Conservation (phyloP, 2,329 filamentous ascomycete genomes). For the Leptographium procerum region DNA sequence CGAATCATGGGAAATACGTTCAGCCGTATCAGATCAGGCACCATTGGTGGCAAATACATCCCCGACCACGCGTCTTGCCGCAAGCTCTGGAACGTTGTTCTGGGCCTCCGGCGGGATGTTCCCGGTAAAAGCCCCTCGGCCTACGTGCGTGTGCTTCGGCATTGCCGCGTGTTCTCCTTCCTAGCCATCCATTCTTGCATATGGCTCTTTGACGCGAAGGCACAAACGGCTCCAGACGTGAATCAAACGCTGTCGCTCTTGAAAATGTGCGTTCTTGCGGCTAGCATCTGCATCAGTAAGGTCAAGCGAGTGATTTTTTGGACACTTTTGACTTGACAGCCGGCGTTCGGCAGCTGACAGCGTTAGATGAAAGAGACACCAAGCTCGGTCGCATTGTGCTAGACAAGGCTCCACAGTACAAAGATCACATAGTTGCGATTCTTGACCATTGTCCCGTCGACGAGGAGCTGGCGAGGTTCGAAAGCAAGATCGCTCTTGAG, state of each 20-base stretch:
- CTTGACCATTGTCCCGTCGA: constrained; percentile 17
- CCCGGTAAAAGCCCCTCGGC: constrained; percentile 8
- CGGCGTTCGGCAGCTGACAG: constrained; percentile 6
- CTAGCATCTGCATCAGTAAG: constrained; percentile 44
- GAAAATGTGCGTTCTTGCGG: constrained; percentile 18
- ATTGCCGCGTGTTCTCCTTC: constrained; percentile 48
- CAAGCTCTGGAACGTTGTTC: constrained; percentile 9
- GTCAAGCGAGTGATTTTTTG: not conserved
- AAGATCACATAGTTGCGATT: constrained; percentile 20
- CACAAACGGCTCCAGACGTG: not conserved
- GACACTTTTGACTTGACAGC: no score
- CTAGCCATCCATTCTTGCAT: constrained; percentile 44
- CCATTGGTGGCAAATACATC: not conserved
- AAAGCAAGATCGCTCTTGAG: constrained; percentile 23
- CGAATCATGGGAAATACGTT: not conserved
- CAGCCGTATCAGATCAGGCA: not conserved
- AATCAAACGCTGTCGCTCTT: constrained; percentile 1
- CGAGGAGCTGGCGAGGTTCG: constrained; percentile 11
- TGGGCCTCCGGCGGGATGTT: constrained; percentile 2
- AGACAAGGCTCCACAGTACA: constrained; percentile 49
- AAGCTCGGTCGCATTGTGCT: constrained; percentile 50
- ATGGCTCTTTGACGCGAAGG: not conserved
- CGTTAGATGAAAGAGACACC: constrained; percentile 37
- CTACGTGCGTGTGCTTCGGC: constrained; percentile 22
- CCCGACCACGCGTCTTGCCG: constrained; percentile 3